These are phyloP conservation scores for Pseudocercospora ulei DNA, from an alignment of 2,329 filamentous ascomycete genomes.

Conservation along the genomic window DNA sequence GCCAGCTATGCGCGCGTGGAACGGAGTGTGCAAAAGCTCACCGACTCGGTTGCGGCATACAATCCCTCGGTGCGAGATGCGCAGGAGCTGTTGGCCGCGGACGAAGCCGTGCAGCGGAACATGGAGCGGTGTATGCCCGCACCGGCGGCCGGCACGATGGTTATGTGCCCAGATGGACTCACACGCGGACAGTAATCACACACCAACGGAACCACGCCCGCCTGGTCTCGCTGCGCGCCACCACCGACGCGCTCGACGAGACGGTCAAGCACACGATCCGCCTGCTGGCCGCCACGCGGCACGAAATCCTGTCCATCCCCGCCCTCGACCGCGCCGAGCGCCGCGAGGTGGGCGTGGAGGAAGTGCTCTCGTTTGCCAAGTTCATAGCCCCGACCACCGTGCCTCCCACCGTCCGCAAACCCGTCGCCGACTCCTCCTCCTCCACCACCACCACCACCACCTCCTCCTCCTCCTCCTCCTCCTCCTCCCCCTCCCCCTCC, in stretches of 20 bases:
- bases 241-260: conserved; percentile 55
- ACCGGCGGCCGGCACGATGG: neutral
- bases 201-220: conserved; percentile 67
- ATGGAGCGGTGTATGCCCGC: conserved; percentile 51
- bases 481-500: conserved; percentile 2
- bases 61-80: conserved; percentile 62
- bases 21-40: conserved; percentile 52
- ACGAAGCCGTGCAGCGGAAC: conserved; percentile 56
- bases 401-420: conserved; percentile 48
- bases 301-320: conserved; percentile 57
- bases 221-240: conserved; percentile 58
- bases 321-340: conserved; percentile 43
- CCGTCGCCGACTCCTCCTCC: conserved; percentile 21
- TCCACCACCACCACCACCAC: too few relatives aligned
- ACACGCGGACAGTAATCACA: conserved; percentile 45
- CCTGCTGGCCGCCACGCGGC: conserved; percentile 61
- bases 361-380: conserved; percentile 67
- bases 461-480: too few relatives aligned
- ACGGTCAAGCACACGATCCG: conserved; percentile 63
- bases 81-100: conserved; percentile 59
- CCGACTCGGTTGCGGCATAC: conserved; percentile 73
- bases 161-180: neutral
- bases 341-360: conserved; percentile 53
- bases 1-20: conserved; percentile 42
- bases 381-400: conserved; percentile 72